A percentile compares a stretch with the other conserved stretches of the same genome.
These are phyloP conservation scores for Rhodotorula sp. DNA, from an alignment of 1,284 basidiomycete species.

Conservation along the genomic window DNA sequence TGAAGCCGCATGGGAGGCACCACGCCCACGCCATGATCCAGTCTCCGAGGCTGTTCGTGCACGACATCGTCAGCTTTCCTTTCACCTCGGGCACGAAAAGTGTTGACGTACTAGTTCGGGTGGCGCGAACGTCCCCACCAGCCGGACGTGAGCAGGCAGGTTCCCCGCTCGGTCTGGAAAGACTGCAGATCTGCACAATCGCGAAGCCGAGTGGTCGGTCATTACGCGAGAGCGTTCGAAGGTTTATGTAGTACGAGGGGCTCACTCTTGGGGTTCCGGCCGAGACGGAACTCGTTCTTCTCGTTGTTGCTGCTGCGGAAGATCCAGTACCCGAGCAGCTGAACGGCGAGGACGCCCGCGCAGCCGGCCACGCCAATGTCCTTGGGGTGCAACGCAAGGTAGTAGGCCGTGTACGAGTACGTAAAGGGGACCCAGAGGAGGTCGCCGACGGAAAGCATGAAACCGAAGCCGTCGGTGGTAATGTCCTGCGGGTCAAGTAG, in stretches of 20 bases:
- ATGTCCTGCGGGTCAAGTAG: conserved; percentile 71
- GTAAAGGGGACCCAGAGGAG: conserved; percentile 93
- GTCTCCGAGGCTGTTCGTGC: conserved; percentile 62
- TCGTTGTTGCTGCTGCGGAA: conserved; percentile 87
- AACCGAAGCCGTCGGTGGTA: conserved; percentile 95
- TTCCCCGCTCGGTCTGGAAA: conserved; percentile 80
- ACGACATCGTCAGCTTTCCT: too few species aligned
- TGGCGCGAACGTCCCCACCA: conserved; percentile 97
- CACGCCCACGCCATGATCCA: conserved; percentile 86
- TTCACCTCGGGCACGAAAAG: too few species aligned
- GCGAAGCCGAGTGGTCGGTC: neutral
- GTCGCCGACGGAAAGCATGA: conserved; percentile 95
- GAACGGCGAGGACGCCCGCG: conserved; percentile 63
- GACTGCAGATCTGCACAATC: conserved; percentile 61
- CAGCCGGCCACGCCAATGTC: conserved; percentile 70
- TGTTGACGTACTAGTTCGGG: conserved; percentile 57
- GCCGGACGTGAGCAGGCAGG: conserved; percentile 86
- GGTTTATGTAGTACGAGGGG: neutral
- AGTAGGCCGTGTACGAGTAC: conserved; percentile 91
- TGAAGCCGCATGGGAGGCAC: conserved; percentile 90
- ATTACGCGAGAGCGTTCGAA: rapidly evolving
- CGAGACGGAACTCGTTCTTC: conserved; percentile 93
- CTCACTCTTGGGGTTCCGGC: conserved; percentile 82
- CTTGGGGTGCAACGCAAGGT: conserved; percentile 80
- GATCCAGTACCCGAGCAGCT: conserved; percentile 82